Conservation (phyloP, 345 rosid genomes). For the Excoecaria agallocha region DNA sequence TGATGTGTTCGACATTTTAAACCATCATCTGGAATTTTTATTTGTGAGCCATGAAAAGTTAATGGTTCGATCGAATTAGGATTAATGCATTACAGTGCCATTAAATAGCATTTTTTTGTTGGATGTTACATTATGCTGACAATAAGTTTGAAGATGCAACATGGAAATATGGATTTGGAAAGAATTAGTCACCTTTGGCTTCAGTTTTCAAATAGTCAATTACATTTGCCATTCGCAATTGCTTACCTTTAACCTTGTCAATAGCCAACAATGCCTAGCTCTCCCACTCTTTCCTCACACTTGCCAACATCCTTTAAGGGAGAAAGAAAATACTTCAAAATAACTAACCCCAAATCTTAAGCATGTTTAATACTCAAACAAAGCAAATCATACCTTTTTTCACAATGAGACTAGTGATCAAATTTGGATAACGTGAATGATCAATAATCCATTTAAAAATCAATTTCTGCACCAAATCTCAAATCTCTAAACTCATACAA, state of each 20-base stretch:
- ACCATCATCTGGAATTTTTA: no score
- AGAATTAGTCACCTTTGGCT: no score
- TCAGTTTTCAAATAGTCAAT: no score
- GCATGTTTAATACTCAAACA: slow-evolving; percentile 60
- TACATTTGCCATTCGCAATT: slow-evolving; percentile 9
- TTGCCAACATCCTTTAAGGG: slow-evolving; percentile 68
- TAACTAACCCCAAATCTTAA: slow-evolving; percentile 62
- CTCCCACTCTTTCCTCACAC: slow-evolving; percentile 73
- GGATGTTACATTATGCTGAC: no score
- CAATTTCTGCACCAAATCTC: slow-evolving; percentile 66
- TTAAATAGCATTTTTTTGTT: no score
- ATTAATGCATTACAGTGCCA: no score
- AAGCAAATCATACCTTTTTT: slow-evolving; percentile 70
- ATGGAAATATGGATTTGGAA: no score
- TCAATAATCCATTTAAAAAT: slow-evolving; percentile 47
- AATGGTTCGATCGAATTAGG: no score
- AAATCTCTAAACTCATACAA: slow-evolving; percentile 52
- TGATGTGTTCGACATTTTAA: no score
- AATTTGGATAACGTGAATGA: slow-evolving; percentile 45
- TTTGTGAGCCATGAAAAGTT: no score
- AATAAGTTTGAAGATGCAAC: no score
- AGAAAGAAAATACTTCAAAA: slow-evolving; percentile 73
- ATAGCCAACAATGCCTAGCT: slow-evolving; percentile 57
- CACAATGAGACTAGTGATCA: slow-evolving; percentile 46
- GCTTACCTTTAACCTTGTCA: slow-evolving; percentile 46